Evolutionary conservation across 108 stramenopile genomes (phyloP).

Genomic region (Nannochloropsis granulata): DNA sequence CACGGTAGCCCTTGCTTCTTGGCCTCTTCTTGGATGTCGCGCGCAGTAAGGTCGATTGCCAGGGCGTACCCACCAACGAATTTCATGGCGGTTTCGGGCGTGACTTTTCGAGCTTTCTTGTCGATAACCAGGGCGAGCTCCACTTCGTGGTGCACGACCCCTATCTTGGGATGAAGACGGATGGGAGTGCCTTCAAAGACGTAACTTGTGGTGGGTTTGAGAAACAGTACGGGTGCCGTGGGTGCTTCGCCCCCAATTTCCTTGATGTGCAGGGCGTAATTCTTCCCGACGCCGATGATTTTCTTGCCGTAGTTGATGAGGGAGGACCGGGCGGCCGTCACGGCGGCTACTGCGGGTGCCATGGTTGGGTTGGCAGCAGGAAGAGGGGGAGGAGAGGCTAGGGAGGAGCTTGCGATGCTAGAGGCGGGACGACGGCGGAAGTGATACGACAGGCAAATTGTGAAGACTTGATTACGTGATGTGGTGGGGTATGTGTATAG

Average conservation of each 20-base stretch:
- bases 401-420: no score
- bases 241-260: background rate
- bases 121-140: background rate
- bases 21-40: background rate
- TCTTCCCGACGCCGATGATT: background rate
- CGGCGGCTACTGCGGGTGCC: no score
- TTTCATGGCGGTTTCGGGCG: background rate
- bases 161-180: background rate
- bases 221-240: background rate
- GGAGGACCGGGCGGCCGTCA: background rate
- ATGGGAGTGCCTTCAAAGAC: background rate
- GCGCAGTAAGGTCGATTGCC: background rate
- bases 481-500: no score
- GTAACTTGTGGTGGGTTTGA: background rate
- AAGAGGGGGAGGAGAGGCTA: no score
- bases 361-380: no score
- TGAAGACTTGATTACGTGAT: no score
- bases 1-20: background rate
- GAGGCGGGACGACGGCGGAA: no score
- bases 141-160: background rate
- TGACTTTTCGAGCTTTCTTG: background rate
- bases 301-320: background rate
- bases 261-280: background rate
- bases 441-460: no score
- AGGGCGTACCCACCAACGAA: background rate